Evolutionary conservation across 2,329 filamentous ascomycete genomes (phyloP).

Genomic region (Myrmaecium sp.): DNA sequence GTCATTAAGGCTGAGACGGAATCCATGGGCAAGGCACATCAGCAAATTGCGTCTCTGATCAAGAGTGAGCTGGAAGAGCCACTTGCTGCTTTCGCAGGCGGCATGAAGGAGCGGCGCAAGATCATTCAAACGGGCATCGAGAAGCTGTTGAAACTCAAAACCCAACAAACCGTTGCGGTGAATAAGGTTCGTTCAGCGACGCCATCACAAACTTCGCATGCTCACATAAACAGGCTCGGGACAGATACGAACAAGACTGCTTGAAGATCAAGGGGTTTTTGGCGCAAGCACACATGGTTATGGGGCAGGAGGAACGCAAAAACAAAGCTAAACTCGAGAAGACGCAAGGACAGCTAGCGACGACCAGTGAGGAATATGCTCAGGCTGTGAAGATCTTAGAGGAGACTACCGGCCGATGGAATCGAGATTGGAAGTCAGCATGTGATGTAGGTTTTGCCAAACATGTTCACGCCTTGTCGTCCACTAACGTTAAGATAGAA

Average conservation of each 20-base stretch:
- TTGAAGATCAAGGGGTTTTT: constrained; percentile 97
- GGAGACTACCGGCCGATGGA: constrained; percentile 91
- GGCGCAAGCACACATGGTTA: constrained; percentile 98
- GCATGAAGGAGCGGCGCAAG: constrained; percentile 91
- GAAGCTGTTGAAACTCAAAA: constrained; percentile 82
- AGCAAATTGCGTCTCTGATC: constrained; percentile 83
- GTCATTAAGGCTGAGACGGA: constrained; percentile 79
- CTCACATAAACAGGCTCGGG: constrained; percentile 46
- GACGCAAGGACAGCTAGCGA: constrained; percentile 87
- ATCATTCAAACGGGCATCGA: constrained; percentile 91
- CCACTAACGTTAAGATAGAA: constrained; percentile 37
- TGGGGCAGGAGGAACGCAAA: constrained; percentile 97
- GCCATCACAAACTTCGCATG: constrained; percentile 3
- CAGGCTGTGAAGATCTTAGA: constrained; percentile 81
- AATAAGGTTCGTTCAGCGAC: constrained; percentile 53
- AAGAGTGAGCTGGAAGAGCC: constrained; percentile 92
- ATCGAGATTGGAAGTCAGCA: constrained; percentile 93
- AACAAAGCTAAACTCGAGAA: constrained; percentile 99
- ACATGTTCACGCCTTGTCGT: neutral
- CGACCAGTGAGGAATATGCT: constrained; percentile 87
- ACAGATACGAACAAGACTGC: constrained; percentile 94
- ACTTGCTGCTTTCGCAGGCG: constrained; percentile 74
- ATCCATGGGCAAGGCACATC: constrained; percentile 84
- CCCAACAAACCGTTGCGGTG: constrained; percentile 74
- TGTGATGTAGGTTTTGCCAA: constrained; percentile 43